Evolutionary conservation across 2,329 filamentous ascomycete species (phyloP), one percentile per base, ranked within the genome.

Genomic region (Fusarium neocosmosporiellum): DNA sequence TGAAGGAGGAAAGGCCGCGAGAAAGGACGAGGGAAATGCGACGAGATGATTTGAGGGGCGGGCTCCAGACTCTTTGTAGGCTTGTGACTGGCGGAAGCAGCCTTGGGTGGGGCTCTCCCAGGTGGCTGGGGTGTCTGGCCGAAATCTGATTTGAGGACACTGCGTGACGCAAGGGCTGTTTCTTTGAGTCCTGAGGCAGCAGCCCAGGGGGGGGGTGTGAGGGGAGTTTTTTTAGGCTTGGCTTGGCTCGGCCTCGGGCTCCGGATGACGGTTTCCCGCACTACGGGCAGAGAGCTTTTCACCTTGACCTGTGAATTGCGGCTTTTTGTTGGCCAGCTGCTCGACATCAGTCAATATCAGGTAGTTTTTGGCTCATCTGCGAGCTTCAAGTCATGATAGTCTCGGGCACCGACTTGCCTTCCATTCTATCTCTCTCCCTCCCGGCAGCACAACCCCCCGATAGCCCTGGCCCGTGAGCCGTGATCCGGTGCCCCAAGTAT

Each of bases 11-110:
- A 81, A 83, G 77, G 75, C 73, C 70, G 74, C 65, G 75, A 77
- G 80, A 79, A 81, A 50, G 80, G 81, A 83, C 81, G 83, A 84
- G 76, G 75, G 46, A 80, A 83, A 84, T 85, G 80, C 81, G 80
- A 83, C 81, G 81, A 85, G 81, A 80, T 87, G 86, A 87, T 87
- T 87, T 87, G 86, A 87, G 83, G 83, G 84, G 79, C 80, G 70
- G 80, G 81, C 81, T 81, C 81, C 79, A 80, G 79, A 79, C 77
- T 81, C 80, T 82, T 84, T 73, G 83, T 81, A 82, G 80, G 78
- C 78, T 78, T 85, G 78, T 87, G 82, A 87, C 83, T 87, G 86
- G 86, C 85, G 86, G 83, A 85, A 79, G 85, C 81, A 85, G 82
- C 83, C 73, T 76, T 43, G 36, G n/a, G 82, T 84, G 83, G 84